Percentiles rank a stretch among this genome's conserved stretches.
phyloP scores from a whole-genome alignment of 768 basidiomycete species.

The Kwoniella sp. region DNA sequence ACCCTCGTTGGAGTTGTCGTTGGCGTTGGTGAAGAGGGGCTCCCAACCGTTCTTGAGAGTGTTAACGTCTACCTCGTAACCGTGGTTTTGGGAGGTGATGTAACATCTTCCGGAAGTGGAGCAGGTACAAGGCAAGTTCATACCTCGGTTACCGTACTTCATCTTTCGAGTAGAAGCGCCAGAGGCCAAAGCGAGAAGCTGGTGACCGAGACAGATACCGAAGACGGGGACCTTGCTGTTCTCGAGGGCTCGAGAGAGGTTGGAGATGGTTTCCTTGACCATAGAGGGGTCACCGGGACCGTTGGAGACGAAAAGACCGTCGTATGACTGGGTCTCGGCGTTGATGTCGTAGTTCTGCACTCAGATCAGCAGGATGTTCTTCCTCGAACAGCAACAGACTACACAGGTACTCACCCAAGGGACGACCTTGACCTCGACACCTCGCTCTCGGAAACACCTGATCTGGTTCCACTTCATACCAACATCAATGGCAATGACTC shows the following conservation, averaged over 20 bases:
- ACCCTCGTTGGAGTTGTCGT: slow-evolving; percentile 96
- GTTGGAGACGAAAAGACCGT: slow-evolving; percentile 95
- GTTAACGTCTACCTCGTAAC: slow-evolving; percentile 84
- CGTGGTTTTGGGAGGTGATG: slow-evolving; percentile 99
- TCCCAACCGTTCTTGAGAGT: slow-evolving; percentile 84
- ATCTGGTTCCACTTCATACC: slow-evolving; percentile 99
- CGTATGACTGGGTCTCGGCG: slow-evolving; percentile 71
- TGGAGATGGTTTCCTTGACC: slow-evolving; percentile 69
- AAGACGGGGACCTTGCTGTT: slow-evolving; percentile 72
- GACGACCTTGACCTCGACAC: slow-evolving; percentile 93
- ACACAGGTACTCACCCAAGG: slow-evolving; percentile 72
- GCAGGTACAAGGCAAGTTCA: slow-evolving; percentile 97
- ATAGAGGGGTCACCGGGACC: slow-evolving; percentile 95
- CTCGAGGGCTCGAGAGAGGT: slow-evolving; percentile 68
- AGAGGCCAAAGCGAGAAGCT: slow-evolving; percentile 89
- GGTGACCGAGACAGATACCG: slow-evolving; percentile 98
- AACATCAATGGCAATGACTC: slow-evolving; percentile 89
- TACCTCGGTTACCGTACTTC: slow-evolving; percentile 99
- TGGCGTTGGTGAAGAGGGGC: slow-evolving; percentile 93
- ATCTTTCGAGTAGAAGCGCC: slow-evolving; percentile 96
- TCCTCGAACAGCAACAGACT: no score
- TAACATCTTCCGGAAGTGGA: slow-evolving; percentile 92
- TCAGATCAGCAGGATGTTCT: slow-evolving; percentile 12
- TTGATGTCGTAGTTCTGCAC: slow-evolving; percentile 77
- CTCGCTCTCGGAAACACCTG: slow-evolving; percentile 87